Base-by-base conservation (phyloP, 1,284 basidiomycete species). In the Tylopilus sp. region DNA sequence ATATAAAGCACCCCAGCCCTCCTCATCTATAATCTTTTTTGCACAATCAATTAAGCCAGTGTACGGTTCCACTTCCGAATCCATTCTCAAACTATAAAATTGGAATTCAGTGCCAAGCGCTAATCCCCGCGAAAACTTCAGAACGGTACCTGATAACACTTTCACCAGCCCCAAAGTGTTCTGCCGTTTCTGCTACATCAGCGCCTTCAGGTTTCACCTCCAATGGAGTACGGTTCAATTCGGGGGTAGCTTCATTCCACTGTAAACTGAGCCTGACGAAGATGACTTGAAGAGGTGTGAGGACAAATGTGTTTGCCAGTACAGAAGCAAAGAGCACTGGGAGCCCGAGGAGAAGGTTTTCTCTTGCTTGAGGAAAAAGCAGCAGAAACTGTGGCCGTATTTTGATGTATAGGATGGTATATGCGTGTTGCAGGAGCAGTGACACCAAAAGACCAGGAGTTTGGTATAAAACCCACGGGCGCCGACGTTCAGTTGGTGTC, bases 231-330 rank as follows among this genome's bases (percentile, higher is more conserved):
- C 3, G 18, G 44, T 44, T 22, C 5, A 8, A 44, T 44, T 44
- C 44, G 44, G 19, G 44, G 19, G 41, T 19, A 10, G 89, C 89
- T 67, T 93, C 91, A 72, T 96, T 96, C 62, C 95, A 89, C 75
- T 96, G 95, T 57, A 96, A 91, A 19, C 92, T 91, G 18, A 96
- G 84, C 65, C 95, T 85, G 19, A 92, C 93, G 16, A 89, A 81
- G 60, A 96, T 90, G 53, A 97, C 94, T 77, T 97, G 95, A 47
- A 97, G 82, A 2, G 95, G 95, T 49, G 92, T 87, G 39, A 96
- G 85, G 68, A 94, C 79, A 19, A 77, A 74, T 1, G 92, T 90
- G 75, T 89, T 89, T 57, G 90, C 66, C 53, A 88, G 77, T n/a
- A 88, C 83, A 58, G 92, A 81, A 56, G 86, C 67, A 39, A 93